Evolutionary conservation across 1,139 yeast species (phyloP).

Genomic region (Saccharomycopsis hybrid): DNA sequence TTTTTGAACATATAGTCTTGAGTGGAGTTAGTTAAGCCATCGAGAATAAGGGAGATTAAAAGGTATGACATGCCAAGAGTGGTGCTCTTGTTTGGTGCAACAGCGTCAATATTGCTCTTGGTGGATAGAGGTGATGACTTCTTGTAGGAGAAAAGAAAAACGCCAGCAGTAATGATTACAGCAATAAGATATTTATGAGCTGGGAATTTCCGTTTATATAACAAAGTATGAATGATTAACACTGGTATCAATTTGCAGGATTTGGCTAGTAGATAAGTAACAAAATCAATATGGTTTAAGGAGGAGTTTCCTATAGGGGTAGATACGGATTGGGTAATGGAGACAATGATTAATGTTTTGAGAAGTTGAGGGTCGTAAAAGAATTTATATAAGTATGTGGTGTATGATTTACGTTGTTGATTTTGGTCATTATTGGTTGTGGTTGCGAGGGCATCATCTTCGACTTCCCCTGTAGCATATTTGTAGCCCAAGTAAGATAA

Average conservation of each 20-base stretch:
- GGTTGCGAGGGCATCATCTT: no score
- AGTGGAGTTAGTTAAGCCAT: conserved; percentile 88
- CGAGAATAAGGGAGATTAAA: conserved; percentile 61
- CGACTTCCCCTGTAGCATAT: conserved; percentile 1
- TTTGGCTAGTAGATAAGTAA: conserved; percentile 80
- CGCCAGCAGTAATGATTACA: conserved; percentile 69
- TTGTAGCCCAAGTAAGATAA: conserved; percentile 45
- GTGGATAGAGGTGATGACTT: conserved; percentile 23
- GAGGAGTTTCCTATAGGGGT: conserved; percentile 77
- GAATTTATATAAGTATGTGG: conserved; percentile 6
- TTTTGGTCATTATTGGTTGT: no score
- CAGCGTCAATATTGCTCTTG: conserved; percentile 24
- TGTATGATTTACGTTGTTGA: conserved; percentile 4
- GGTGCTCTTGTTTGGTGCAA: conserved; percentile 31
- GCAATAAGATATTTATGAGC: conserved; percentile 75
- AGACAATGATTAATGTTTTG: conserved; percentile 50
- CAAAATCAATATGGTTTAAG: conserved; percentile 75
- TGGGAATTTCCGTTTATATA: conserved; percentile 72
- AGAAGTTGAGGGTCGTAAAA: conserved; percentile 27
- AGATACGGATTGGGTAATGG: conserved; percentile 73
- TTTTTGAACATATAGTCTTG: conserved; percentile 76
- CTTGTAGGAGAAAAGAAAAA: conserved; percentile 61
- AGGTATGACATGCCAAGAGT: conserved; percentile 57
- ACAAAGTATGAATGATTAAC: conserved; percentile 69
- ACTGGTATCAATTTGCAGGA: conserved; percentile 93